Evolutionary conservation across 805 yeast species (phyloP).

Genomic region (Candida yuanshanica): DNA sequence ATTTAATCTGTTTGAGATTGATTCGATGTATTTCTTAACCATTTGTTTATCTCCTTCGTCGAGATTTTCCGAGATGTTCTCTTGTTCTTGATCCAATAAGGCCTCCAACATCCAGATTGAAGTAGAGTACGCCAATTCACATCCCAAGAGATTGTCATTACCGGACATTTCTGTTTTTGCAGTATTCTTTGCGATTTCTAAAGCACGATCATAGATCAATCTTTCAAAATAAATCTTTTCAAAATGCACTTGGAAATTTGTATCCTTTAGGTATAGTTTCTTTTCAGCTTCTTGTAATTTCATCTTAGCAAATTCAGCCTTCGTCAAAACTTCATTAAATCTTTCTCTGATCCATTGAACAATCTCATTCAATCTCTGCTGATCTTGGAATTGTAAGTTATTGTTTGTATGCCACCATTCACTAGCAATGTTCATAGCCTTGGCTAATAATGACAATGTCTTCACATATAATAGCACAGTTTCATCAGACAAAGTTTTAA

Average conservation of each 20-base stretch:
- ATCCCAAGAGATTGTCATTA: slow-evolving; percentile 50
- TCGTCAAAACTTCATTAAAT: slow-evolving; percentile 84
- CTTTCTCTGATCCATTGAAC: slow-evolving; percentile 84
- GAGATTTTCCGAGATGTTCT: slow-evolving; percentile 31
- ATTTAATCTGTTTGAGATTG: slow-evolving; percentile 77
- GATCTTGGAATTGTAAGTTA: slow-evolving; percentile 24
- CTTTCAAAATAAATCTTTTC: slow-evolving; percentile 64
- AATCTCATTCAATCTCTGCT: slow-evolving; percentile 46
- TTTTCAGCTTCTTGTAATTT: slow-evolving; percentile 47
- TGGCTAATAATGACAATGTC: slow-evolving; percentile 73
- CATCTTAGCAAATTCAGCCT: slow-evolving; percentile 72
- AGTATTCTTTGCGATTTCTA: slow-evolving; percentile 87
- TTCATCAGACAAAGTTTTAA: slow-evolving; percentile 65
- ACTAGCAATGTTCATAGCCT: slow-evolving; percentile 80
- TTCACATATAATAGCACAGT: slow-evolving; percentile 83
- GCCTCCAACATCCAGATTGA: slow-evolving; percentile 96
- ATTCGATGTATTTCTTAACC: slow-evolving; percentile 74
- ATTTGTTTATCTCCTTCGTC: slow-evolving; percentile 70
- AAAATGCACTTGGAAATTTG: slow-evolving; percentile 9
- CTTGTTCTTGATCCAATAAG: slow-evolving; percentile 47
- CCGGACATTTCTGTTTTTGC: slow-evolving; percentile 70
- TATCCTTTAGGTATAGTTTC: slow-evolving; percentile 16
- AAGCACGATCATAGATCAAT: slow-evolving; percentile 84
- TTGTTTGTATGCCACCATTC: slow-evolving; percentile 77
- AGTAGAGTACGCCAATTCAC: slow-evolving; percentile 86